Evolutionary conservation across 495 filamentous ascomycete genomes (phyloP), one percentile per base, ranked within the genome.

Genomic region (Tirmania nivea): DNA sequence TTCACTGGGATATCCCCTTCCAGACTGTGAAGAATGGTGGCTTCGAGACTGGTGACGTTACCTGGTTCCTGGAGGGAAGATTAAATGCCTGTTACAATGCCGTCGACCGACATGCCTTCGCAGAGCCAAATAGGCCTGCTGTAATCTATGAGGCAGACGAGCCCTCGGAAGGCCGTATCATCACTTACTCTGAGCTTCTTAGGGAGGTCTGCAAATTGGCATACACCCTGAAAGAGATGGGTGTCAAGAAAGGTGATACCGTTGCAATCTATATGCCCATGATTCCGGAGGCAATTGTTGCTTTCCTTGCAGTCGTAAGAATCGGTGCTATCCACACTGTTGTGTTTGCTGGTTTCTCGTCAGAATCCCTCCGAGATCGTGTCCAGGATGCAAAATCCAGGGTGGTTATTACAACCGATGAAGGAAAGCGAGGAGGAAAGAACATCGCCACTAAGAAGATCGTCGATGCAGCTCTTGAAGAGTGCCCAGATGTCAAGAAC

Each of bases 101-200:
- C 65, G 83, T 99, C 53, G 90, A 99, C 62, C 83, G 90, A 56
- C 90, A 95, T 68, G 90, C 89, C 10, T 73, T 89, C 71, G 87
- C 86, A 69, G 76, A 94, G 70, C 92, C 92, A 16, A 70, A 94
- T 69, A 83, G 78, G 71, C 77, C 88, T 39, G 90, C 90, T 60
- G 92, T 99, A 68, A 94, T 96, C 73, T 99, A 95, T 71, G 90
- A 99, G 69, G 90, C 87, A 52, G 92, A 96, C 61, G 90, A 96
- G 69, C 79, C 81, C 31, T 75, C 70, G 48, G 82, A 93, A 60
- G 89, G 92, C 61, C 85, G 90, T 52, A 85, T 71, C 21, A 81
- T 96, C 63, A 90, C 85, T 57, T 99, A 96, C 61, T 78, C 81
- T 63, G 87, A 99, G 76, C 79, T 99, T 50, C 78, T 96, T 47